Evolutionary conservation across 768 basidiomycete species (phyloP).

Genomic region (Coprinopsis cinerea): DNA sequence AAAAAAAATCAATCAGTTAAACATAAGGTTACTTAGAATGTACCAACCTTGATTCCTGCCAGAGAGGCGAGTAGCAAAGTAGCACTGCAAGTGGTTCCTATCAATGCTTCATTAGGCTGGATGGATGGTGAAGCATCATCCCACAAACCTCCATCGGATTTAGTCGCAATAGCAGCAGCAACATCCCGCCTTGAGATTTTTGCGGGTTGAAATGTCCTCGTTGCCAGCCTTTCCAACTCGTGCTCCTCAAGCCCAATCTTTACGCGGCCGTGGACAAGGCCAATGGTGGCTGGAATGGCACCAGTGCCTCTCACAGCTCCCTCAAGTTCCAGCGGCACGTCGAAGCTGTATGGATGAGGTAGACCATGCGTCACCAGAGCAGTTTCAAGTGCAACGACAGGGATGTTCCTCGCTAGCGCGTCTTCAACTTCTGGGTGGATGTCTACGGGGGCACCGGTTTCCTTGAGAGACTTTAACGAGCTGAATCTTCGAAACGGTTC

Average conservation of each 20-base stretch:
- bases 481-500: neutral
- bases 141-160: constrained; percentile 68
- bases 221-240: constrained; percentile 68
- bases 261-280: constrained; percentile 72
- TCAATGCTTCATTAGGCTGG: constrained; percentile 10
- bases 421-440: constrained; percentile 80
- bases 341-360: constrained; percentile 72
- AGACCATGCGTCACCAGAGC: constrained; percentile 92
- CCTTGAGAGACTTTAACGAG: neutral
- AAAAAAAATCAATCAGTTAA: neutral
- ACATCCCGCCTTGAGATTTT: constrained; percentile 82
- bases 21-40: neutral
- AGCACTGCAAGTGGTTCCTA: constrained; percentile 66
- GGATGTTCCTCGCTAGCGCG: constrained; percentile 56
- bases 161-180: constrained; percentile 61
- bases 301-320: constrained; percentile 65
- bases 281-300: constrained; percentile 89
- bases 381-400: constrained; percentile 89
- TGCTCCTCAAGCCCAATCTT: constrained; percentile 71
- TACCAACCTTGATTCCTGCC: constrained; percentile 75
- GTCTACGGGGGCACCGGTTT: constrained; percentile 43
- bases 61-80: constrained; percentile 71
- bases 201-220: constrained; percentile 37
- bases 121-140: neutral
- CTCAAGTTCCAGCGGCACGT: constrained; percentile 69